Evolutionary conservation across 1,284 basidiomycete genomes (phyloP), one percentile per base, ranked within the genome.

Genomic region (Filobasidium uniguttulatum): DNA sequence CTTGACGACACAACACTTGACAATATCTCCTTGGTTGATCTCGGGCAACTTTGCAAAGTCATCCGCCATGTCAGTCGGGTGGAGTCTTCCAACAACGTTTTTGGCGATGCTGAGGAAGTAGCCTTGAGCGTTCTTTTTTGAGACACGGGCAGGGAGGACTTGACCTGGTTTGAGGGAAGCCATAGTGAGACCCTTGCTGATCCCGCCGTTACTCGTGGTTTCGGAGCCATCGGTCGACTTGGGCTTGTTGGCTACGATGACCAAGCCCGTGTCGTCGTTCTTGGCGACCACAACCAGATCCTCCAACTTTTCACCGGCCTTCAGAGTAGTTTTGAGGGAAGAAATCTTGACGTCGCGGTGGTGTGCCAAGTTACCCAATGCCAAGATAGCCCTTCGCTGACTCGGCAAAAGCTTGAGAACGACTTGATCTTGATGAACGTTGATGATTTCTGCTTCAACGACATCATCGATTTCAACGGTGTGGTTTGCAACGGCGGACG

Each of bases 251-350:
- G 82, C 82, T 41, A 93, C 84, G 54, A 96, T 83, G 52, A 96
- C 82, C 50, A 97, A 75, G 12, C 82, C 81, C 59, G 87, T 89
- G 58, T 86, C 88, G 1, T 79, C 73, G 64, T 89, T 90, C 60
- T 87, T 84, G n/a, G 86, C 84, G 22, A 90, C 83, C 17, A 98
- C 85, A 3, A 86, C 78, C 5, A 98, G 74, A 44, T 85, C 81
- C 12, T 81, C 73, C 20, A 98, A 68, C 55, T 75, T 74, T 48
- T 89, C 83, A 15, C 85, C 86, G 33, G 74, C 71, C 59, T 82
- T 79, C 44, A 97, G 71, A 3, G 73, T 68, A 1, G 72, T 70
- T 22, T 80, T 78, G 19, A 94, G 72, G 58, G 86, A 82, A n/a
- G 82, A 73, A 10, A 83, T 72, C 1, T 80, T 74, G 10, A 79